phyloP scores from a whole-genome alignment of 176 grass and related monocot species.

The Bromus sterilis region DNA sequence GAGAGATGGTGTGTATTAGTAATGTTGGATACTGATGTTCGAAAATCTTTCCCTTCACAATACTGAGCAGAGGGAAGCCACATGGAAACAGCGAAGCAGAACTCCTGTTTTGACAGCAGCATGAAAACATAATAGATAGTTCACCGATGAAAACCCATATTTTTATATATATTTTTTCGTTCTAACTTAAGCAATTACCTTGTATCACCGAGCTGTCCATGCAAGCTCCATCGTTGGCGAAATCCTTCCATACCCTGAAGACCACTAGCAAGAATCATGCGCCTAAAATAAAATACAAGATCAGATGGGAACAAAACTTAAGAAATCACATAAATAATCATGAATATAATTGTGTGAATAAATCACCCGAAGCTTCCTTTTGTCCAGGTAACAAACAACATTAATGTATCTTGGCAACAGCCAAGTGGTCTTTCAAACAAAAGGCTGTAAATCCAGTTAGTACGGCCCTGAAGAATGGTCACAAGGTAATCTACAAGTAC shows the following conservation, averaged over 20 bases:
- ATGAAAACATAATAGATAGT: not conserved
- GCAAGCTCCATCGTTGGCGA: constrained; percentile 80
- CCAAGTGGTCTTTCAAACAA: not conserved
- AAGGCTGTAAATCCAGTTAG: not conserved
- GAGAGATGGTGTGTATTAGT: too few species aligned
- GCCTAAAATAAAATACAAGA: constrained; percentile 38
- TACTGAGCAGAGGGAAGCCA: not conserved
- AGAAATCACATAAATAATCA: not conserved
- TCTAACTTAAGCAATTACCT: constrained; percentile 36
- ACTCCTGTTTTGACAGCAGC: not conserved
- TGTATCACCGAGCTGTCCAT: constrained; percentile 58
- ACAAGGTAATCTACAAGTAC: not conserved
- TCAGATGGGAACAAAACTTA: not conserved
- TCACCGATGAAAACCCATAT: too few species aligned
- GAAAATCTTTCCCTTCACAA: not conserved
- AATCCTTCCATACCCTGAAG: constrained; percentile 80
- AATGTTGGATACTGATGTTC: not conserved
- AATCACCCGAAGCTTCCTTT: not conserved
- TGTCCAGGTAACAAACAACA: not conserved
- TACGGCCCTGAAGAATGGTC: not conserved
- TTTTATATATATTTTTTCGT: too few species aligned
- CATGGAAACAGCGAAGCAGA: not conserved
- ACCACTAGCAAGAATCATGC: constrained; percentile 73
- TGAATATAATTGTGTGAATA: not conserved
- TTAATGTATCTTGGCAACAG: not conserved